These are phyloP conservation scores for Graphiopsis chlorocephala DNA, from an alignment of 2,329 filamentous ascomycete genomes.

Conservation along the genomic window DNA sequence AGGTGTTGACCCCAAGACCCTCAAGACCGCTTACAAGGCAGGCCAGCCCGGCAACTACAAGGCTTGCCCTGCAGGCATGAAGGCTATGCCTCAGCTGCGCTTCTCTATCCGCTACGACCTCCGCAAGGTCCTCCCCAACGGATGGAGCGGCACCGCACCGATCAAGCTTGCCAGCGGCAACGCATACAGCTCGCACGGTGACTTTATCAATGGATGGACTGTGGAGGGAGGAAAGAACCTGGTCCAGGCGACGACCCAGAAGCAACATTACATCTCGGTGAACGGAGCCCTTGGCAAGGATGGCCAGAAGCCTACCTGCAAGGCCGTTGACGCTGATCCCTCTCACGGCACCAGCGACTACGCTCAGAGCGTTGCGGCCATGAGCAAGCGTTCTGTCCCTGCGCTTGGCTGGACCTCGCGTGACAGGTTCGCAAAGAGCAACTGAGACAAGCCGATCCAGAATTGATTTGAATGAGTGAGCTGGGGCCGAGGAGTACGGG, in stretches of 20 bases:
- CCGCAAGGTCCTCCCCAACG: slow-evolving; percentile 42
- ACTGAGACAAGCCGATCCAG: background rate
- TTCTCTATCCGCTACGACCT: slow-evolving; percentile 50
- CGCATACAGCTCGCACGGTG: slow-evolving; percentile 46
- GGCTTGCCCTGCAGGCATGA: slow-evolving; percentile 44
- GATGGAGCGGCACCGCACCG: slow-evolving; percentile 46
- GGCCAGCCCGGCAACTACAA: slow-evolving; percentile 30
- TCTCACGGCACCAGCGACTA: slow-evolving; percentile 43
- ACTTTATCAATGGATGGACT: slow-evolving; percentile 50
- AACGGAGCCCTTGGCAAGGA: slow-evolving; percentile 36
- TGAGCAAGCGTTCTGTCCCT: slow-evolving; percentile 20
- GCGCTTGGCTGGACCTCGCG: slow-evolving; percentile 14
- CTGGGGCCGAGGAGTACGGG: background rate
- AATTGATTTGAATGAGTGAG: background rate
- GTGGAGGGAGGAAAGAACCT: slow-evolving; percentile 43
- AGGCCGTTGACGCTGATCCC: slow-evolving; percentile 43
- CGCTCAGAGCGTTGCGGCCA: slow-evolving; percentile 35
- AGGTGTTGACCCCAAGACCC: slow-evolving; percentile 7
- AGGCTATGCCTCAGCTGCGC: slow-evolving; percentile 48
- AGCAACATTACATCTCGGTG: slow-evolving; percentile 38
- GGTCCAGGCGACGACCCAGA: slow-evolving; percentile 35
- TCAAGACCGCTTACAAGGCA: slow-evolving; percentile 37
- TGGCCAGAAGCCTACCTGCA: slow-evolving; percentile 34
- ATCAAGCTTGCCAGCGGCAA: slow-evolving; percentile 44
- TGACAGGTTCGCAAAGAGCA: slow-evolving; percentile 8